Conservation (phyloP, 179 eudicot genomes). For the Dionaea muscipula region DNA sequence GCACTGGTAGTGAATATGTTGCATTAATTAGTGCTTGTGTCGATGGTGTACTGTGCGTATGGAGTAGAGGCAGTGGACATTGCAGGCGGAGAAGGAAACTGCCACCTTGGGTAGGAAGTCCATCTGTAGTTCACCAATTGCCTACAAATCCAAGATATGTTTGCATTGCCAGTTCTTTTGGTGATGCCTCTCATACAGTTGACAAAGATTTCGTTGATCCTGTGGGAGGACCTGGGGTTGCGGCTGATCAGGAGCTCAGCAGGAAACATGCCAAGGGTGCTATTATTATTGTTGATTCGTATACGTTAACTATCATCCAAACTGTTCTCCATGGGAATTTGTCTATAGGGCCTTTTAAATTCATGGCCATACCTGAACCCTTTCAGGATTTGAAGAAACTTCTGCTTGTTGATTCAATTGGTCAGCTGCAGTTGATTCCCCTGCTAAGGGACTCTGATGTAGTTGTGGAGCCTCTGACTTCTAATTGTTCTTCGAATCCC, state of each 20-base stretch:
- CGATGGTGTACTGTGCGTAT: constrained; percentile 84
- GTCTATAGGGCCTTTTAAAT: constrained; percentile 65
- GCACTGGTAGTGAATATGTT: constrained; percentile 31
- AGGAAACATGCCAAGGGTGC: constrained; percentile 48
- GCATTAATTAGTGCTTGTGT: constrained; percentile 78
- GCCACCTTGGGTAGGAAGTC: constrained; percentile 93
- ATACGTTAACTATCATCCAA: constrained; percentile 62
- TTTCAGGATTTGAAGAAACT: constrained; percentile 39
- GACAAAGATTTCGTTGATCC: constrained; percentile 35
- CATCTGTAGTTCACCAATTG: constrained; percentile 43
- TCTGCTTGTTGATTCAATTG: constrained; percentile 52
- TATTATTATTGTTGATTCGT: constrained; percentile 68
- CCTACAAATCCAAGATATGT: constrained; percentile 77
- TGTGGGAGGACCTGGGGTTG: constrained; percentile 28
- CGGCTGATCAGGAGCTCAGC: constrained; percentile 23
- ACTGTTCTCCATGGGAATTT: constrained; percentile 70
- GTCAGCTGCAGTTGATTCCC: constrained; percentile 49
- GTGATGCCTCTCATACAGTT: constrained; percentile 23
- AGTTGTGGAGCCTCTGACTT: constrained; percentile 29
- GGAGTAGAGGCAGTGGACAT: constrained; percentile 89
- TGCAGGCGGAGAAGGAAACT: constrained; percentile 83
- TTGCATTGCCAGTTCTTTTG: constrained; percentile 50
- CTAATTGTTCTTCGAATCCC: constrained; percentile 18
- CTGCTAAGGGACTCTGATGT: constrained; percentile 35
- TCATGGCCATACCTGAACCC: constrained; percentile 48